Evolutionary conservation across 2,329 filamentous ascomycete species (phyloP).

Genomic region (Aspergillus hortae): DNA sequence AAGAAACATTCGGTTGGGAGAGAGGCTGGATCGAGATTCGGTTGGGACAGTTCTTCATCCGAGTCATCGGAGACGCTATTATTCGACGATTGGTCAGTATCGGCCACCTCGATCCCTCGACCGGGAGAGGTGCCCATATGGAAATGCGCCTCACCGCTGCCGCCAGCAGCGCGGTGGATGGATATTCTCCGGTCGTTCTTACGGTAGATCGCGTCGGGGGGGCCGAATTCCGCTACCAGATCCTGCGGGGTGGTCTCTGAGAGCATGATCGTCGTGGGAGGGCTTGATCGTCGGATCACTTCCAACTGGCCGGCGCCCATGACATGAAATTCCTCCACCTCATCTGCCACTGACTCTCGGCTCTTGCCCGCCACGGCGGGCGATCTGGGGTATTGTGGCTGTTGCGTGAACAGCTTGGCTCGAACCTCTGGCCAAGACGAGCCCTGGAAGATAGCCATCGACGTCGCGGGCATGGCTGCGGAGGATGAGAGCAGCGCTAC

Average conservation of each 20-base stretch:
- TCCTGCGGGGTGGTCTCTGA: conserved; percentile 91
- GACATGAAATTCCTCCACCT: conserved; percentile 76
- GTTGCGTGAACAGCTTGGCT: conserved; percentile 69
- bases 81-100: conserved; percentile 72
- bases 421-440: conserved; percentile 86
- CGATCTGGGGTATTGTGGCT: conserved; percentile 69
- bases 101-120: conserved; percentile 47
- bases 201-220: conserved; percentile 89
- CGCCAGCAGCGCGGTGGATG: conserved; percentile 58
- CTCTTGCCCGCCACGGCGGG: conserved; percentile 65
- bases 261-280: conserved; percentile 67
- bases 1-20: conserved; percentile 69
- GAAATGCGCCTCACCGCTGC: conserved; percentile 27
- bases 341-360: conserved; percentile 79
- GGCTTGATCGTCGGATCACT: conserved; percentile 66
- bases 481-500: conserved; percentile 80
- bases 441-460: conserved; percentile 88
- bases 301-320: conserved; percentile 76
- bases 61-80: conserved; percentile 69
- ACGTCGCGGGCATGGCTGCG: conserved; percentile 69
- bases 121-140: conserved; percentile 35
- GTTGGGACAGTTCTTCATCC: conserved; percentile 54
- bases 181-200: conserved; percentile 87
- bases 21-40: conserved; percentile 57
- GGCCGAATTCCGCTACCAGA: conserved; percentile 81